Evolutionary conservation across 805 yeast genomes (phyloP).

Genomic region (Kockiozyma suomiensis): DNA sequence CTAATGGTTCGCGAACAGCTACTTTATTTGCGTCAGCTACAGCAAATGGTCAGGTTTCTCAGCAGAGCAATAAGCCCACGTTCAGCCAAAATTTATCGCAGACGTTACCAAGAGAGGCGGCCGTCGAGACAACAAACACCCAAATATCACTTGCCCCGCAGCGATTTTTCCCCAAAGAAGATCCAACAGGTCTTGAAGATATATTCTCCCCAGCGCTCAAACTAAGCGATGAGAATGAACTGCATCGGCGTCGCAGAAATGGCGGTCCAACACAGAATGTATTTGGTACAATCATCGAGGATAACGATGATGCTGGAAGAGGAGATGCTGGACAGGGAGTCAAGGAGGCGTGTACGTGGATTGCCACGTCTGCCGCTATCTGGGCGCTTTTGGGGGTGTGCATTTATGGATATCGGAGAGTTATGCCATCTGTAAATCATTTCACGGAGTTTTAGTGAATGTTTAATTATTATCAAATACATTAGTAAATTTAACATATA

Average conservation of each 20-base stretch:
- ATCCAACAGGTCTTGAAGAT: constrained; percentile 31
- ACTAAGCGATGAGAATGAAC: constrained; percentile 10
- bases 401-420: constrained; percentile 1
- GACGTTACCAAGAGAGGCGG: not conserved
- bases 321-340: not conserved
- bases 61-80: not conserved
- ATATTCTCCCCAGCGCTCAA: constrained; percentile 25
- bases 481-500: no score
- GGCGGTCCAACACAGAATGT: not conserved
- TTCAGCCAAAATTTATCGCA: not conserved
- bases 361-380: not conserved
- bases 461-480: not conserved
- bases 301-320: not conserved
- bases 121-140: not conserved
- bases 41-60: not conserved
- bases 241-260: not conserved
- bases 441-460: not conserved
- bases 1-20: constrained; percentile 11
- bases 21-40: not conserved
- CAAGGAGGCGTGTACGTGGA: not conserved
- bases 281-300: constrained; percentile 1
- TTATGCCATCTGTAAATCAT: constrained; percentile 8
- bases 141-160: constrained; percentile 19
- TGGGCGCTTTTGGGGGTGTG: constrained; percentile 3
- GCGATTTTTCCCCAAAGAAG: constrained; percentile 25